Conservation (phyloP, 495 filamentous ascomycete genomes). For the Filosporella fistucella region DNA sequence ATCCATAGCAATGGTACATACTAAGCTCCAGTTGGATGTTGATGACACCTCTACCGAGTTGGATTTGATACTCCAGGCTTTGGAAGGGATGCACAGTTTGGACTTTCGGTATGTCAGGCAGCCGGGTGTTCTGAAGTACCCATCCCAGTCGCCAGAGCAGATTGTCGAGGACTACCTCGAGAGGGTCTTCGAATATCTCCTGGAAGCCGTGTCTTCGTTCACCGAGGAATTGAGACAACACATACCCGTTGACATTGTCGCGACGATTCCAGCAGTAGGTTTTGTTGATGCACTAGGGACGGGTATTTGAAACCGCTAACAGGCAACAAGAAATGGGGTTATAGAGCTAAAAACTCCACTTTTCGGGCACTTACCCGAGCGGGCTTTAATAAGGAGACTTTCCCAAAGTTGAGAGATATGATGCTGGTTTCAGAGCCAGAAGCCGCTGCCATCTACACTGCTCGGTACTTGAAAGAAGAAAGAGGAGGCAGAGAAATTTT, state of each 20-base stretch:
- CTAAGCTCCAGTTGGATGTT: slow-evolving; percentile 14
- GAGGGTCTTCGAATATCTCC: slow-evolving; percentile 5
- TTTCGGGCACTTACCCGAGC: slow-evolving; percentile 12
- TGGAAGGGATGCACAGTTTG: slow-evolving; percentile 15
- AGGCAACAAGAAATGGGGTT: slow-evolving; percentile 16
- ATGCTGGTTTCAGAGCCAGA: slow-evolving; percentile 16
- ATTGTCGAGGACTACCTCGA: slow-evolving; percentile 10
- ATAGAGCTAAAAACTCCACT: slow-evolving; percentile 16
- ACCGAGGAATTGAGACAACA: neutral
- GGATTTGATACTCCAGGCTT: slow-evolving; percentile 10
- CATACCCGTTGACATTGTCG: slow-evolving; percentile 17
- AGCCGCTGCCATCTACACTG: slow-evolving; percentile 18
- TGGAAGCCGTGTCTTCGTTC: neutral
- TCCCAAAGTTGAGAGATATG: slow-evolving; percentile 6
- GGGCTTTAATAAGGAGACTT: slow-evolving; percentile 11
- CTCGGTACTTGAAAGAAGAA: slow-evolving; percentile 9
- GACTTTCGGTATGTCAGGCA: slow-evolving; percentile 6
- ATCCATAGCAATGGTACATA: slow-evolving; percentile 16
- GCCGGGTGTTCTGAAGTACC: neutral
- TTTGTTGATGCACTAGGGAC: neutral
- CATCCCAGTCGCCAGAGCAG: slow-evolving; percentile 4
- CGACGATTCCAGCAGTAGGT: slow-evolving; percentile 15
- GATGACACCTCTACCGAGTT: slow-evolving; percentile 4
- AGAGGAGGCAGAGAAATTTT: slow-evolving; percentile 8
- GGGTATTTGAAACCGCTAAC: no score